Evolutionary conservation across 1,139 yeast genomes (phyloP), one percentile per base, ranked within the genome.

Genomic region (Yamadazyma trypodendri): DNA sequence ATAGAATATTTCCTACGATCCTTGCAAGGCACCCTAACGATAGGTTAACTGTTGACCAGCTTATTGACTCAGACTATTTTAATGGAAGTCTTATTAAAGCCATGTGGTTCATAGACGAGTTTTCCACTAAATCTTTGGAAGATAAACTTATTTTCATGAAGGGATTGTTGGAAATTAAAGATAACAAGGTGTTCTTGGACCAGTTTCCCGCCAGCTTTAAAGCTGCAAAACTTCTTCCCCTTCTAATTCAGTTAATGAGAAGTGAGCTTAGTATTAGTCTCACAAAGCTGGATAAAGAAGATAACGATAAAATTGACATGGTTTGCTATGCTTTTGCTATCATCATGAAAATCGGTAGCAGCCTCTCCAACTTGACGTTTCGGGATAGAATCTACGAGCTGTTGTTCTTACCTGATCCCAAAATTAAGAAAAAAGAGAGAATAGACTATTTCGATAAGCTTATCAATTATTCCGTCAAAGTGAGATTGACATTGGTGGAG

Each of bases 21-120:
- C 48, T 71, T 34, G 64, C 77, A 34, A 49, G 80, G 52, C 61
- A 68, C 49, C 63, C 74, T 8, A 57, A 62, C 38, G 70, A 72
- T 60, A 49, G 75, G 62, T 41, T 72, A 40, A 52, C 76, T 45
- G 57, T 79, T 53, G 72, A 79, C 59, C 70, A 73, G 56, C 56
- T 84, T 65, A 58, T 72, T 9, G 72, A 67, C 30, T 76, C 79
- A 15, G 78, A 73, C 29, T 75, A 65, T 46, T 86, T 85, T 57
- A 85, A 87, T 59, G 94, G 90, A 44, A 86, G 92, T 38, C 65
- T 90, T 37, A 81, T 92, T 38, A 84, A 86, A 54, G 84, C 95
- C 3, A 74, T 92, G 69, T 79, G 84, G 60, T 84, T 85, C 52
- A 61, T 92, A 35, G 97, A 90, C 55, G 95, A 87, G 43, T 82